A percentile compares a stretch with the other conserved stretches of the same genome.
These are phyloP conservation scores for Schizophyllum commune DNA, from an alignment of 1,284 basidiomycete genomes.

Conservation along the genomic window DNA sequence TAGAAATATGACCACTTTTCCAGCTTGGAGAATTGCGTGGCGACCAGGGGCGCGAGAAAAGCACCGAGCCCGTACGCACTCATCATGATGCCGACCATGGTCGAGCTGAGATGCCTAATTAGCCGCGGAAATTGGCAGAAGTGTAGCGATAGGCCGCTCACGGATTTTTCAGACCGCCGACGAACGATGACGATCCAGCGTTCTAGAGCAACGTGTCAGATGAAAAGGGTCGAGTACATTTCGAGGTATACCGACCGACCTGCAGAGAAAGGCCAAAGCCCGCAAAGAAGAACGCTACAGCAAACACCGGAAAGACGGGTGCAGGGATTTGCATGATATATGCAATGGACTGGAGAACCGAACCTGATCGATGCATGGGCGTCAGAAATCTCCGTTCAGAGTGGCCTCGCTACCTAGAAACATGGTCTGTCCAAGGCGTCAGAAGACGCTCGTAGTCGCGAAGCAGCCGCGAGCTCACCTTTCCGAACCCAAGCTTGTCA, in stretches of 20 bases:
- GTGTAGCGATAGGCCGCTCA: conserved; percentile 30
- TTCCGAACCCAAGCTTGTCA: conserved; percentile 8
- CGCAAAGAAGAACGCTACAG: neutral
- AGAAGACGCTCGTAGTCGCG: too few species aligned
- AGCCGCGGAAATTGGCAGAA: neutral
- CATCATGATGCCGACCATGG: conserved; percentile 11
- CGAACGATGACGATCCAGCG: conserved; percentile 49
- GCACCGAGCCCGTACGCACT: conserved; percentile 43
- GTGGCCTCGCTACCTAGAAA: neutral
- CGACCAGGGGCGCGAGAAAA: conserved; percentile 48
- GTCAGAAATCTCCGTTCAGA: neutral
- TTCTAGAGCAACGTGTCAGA: conserved; percentile 17
- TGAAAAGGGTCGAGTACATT: neutral
- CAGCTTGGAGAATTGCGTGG: conserved; percentile 53
- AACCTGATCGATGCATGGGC: neutral
- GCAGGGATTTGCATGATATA: neutral
- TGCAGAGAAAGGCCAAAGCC: neutral
- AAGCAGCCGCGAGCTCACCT: conserved; percentile 2
- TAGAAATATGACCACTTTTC: conserved; percentile 39
- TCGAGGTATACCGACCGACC: conserved; percentile 5
- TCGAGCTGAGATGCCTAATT: neutral
- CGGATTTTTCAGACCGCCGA: conserved; percentile 37
- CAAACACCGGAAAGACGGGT: neutral
- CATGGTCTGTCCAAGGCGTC: neutral
- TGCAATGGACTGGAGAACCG: neutral